phyloP scores from a whole-genome alignment of 2,329 filamentous ascomycete species.

The Neofusicoccum cordaticola region DNA sequence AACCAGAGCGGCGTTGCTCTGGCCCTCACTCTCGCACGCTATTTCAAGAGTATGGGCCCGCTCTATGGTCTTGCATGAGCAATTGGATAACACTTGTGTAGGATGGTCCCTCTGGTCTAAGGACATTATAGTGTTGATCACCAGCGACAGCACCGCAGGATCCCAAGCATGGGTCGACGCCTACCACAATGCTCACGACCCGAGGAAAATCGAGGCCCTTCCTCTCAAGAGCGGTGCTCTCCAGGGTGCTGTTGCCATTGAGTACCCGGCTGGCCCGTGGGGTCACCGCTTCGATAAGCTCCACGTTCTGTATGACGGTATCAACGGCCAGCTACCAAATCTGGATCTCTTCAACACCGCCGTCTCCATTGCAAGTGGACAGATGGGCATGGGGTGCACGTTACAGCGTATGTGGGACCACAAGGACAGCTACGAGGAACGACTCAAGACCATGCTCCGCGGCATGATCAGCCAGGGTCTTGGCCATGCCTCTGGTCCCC shows the following conservation, averaged over 20 bases:
- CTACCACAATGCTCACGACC: conserved; percentile 85
- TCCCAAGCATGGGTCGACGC: conserved; percentile 97
- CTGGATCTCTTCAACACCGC: conserved; percentile 94
- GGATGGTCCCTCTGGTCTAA: conserved; percentile 98
- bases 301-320: conserved; percentile 90
- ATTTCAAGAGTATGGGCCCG: conserved; percentile 73
- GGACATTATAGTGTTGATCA: conserved; percentile 89
- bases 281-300: conserved; percentile 81
- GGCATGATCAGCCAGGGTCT: conserved; percentile 92
- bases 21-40: conserved; percentile 80
- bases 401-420: conserved; percentile 85
- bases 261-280: conserved; percentile 70
- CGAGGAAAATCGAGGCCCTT: conserved; percentile 67
- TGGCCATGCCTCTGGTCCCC: conserved; percentile 83
- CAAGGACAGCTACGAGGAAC: conserved; percentile 72
- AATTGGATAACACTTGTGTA: conserved; percentile 27
- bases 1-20: conserved; percentile 88
- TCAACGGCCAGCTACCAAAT: conserved; percentile 94
- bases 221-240: conserved; percentile 89
- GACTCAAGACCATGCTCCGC: conserved; percentile 82
- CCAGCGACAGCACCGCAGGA: conserved; percentile 83
- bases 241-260: conserved; percentile 88
- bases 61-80: not conserved
- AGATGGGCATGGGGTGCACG: conserved; percentile 83
- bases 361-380: conserved; percentile 78